A percentile compares a stretch with the other conserved stretches of the same genome.
phyloP scores from a whole-genome alignment of 2,329 filamentous ascomycete genomes.

The Pleurostoma richardsiae region DNA sequence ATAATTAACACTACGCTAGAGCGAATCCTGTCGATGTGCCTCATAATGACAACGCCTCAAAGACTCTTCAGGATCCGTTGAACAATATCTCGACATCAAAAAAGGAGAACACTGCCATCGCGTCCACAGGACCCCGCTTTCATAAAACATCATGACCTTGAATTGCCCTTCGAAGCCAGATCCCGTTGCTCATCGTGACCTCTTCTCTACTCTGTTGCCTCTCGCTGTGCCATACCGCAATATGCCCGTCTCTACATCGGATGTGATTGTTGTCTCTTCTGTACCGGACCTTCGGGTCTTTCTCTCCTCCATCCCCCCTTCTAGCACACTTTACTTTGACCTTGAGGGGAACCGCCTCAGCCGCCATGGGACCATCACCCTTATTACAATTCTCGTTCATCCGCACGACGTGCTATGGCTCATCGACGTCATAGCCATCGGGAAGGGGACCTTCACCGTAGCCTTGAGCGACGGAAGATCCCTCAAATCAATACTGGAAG shows the following conservation, averaged over 20 bases:
- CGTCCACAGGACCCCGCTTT: too few relatives aligned
- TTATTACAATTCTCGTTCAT: slow-evolving; percentile 11
- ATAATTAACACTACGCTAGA: too few relatives aligned
- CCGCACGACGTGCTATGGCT: slow-evolving; percentile 5
- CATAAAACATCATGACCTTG: too few relatives aligned
- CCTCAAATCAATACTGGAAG: slow-evolving; percentile 14
- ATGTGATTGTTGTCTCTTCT: slow-evolving; percentile 1
- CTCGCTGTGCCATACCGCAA: background rate
- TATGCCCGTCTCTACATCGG: background rate
- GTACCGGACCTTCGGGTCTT: slow-evolving; percentile 3
- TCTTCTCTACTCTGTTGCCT: too few relatives aligned
- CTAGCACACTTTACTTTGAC: slow-evolving; percentile 13
- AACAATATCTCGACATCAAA: too few relatives aligned
- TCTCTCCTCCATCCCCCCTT: slow-evolving; percentile 5
- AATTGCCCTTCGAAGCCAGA: too few relatives aligned
- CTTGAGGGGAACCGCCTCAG: slow-evolving; percentile 12
- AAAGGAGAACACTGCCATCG: too few relatives aligned
- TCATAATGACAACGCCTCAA: too few relatives aligned
- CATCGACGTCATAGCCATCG: slow-evolving; percentile 15
- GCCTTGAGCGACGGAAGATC: slow-evolving; percentile 2
- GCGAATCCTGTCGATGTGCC: too few relatives aligned
- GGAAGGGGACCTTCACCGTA: slow-evolving; percentile 9
- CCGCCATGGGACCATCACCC: slow-evolving; percentile 12
- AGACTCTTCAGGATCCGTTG: too few relatives aligned
- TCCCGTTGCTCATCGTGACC: too few relatives aligned